Evolutionary conservation across 169 alveolate genomes (phyloP), one percentile per base, ranked within the genome.

Genomic region (Cyclospora cayetanensis): DNA sequence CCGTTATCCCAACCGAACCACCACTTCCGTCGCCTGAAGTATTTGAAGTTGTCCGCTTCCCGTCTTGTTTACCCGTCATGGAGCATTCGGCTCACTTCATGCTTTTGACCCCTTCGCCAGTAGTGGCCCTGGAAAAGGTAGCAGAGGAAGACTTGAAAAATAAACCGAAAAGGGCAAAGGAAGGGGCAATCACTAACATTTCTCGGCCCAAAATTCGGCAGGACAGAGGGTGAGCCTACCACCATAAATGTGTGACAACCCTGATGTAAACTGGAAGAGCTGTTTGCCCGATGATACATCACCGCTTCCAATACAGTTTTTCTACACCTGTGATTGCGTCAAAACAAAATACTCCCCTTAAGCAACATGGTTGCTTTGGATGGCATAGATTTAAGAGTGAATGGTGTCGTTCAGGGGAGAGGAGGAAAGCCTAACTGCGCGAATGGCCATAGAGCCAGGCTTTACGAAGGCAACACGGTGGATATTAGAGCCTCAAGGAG

Each of bases 161-260:
- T 39, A 65, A 53, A 20, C 18, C 87, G 79, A 87, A 52, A 29
- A 87, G 31, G 66, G 79, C 87, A 52, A 87, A 72, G 34, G 88
- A 70, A 4, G 43, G 68, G 4, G 29, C 63, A 4, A 29, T 60
- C 20, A 2, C 46, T 29, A 11, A 27, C 31, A 11, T 60, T 37
- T 5, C 80, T 0, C 74, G 97, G 97, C 22, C 91, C 95, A 31
- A 90, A 85, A 18, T 96, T 96, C 55, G 88, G 95, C 91, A 93
- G 95, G 93, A 90, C 96, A 37, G 87, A 90, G 72, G 93, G 96
- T 92, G 91, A 92, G 94, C 95, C 91, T 93, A 94, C 96, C 74
- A 41, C 53, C 80, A 85, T n/a, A n/a, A n/a, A n/a, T n/a, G n/a
- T n/a, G n/a, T n/a, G n/a, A n/a, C n/a, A n/a, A n/a, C n/a, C n/a